Evolutionary conservation across 495 filamentous ascomycete species (phyloP), one percentile per base, ranked within the genome.

Genomic region (Daldinia bambusicola): DNA sequence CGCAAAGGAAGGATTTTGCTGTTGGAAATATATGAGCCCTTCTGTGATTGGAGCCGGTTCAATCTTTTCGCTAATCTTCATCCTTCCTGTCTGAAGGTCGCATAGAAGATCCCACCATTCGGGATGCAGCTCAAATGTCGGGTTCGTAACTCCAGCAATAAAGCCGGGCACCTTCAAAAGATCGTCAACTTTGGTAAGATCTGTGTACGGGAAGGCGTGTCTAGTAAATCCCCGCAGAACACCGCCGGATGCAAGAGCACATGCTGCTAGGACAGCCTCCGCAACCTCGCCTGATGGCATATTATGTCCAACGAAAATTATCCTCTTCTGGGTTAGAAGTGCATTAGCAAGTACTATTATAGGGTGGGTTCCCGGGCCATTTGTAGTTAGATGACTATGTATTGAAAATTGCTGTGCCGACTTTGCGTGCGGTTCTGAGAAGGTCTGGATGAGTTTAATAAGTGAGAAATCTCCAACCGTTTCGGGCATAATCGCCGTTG

Each of bases 21-120:
- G 92, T 74, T 96, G 92, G 78, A 97, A 98, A 75, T 91, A 94
- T 6, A 89, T 72, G 6, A 95, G 80, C 1, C 93, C 93, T 70
- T 97, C 94, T 0, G 92, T 97, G 18, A 93, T 78, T 1, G 89
- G 87, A 1, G 92, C 91, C 12, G 82, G 76, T 62, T 96, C 93
- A 61, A 98, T 92, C 69, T 87, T 87, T 75, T 82, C 89, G 73
- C 91, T 96, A 75, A 99, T 97, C 79, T 95, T 96, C 83, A 99
- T 96, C 14, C 93, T 88, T 32, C 95, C 95, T 2, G 90, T 94
- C 3, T 93, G 91, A 32, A 99, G 83, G 77, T 99, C 95, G 77
- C 95, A 99, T 14, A 99, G 85, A 7, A 99, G 78, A 79, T 99
- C 95, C 95, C 95, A 99, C 95, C 95, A 99, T 74, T 97, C 94